Conservation (phyloP, 1,284 basidiomycete genomes). For the Trametes sp. region DNA sequence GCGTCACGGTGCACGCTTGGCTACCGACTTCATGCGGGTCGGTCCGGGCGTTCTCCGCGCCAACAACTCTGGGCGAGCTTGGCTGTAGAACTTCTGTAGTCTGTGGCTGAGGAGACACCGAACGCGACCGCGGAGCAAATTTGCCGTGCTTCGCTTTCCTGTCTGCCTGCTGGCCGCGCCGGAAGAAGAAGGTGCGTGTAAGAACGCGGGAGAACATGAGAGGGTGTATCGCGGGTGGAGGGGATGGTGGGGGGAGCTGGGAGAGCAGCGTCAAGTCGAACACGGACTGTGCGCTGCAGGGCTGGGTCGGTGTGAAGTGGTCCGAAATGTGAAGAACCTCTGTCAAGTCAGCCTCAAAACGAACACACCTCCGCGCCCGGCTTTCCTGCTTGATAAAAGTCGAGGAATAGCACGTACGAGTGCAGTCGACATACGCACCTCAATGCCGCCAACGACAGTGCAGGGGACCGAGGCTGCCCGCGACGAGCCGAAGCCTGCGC, state of each 20-base stretch:
- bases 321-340: constrained; percentile 18
- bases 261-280: constrained; percentile 12
- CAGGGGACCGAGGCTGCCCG: background rate
- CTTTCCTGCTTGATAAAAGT: too few species aligned
- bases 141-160: constrained; percentile 3
- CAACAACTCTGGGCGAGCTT: background rate
- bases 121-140: constrained; percentile 1
- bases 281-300: constrained; percentile 1
- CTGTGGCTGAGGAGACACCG: constrained; percentile 1
- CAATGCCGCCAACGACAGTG: too few species aligned
- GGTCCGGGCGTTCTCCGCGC: background rate
- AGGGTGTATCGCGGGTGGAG: constrained; percentile 21
- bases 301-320: constrained; percentile 15
- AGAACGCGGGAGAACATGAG: constrained; percentile 28
- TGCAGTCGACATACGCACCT: too few species aligned
- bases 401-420: too few species aligned
- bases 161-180: constrained; percentile 19
- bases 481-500: background rate
- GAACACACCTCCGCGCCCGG: background rate
- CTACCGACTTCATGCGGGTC: background rate
- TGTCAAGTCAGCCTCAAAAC: constrained; percentile 12
- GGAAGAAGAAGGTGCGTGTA: constrained; percentile 24
- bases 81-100: constrained; percentile 8
- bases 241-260: constrained; percentile 4
- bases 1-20: background rate